Evolutionary conservation across 805 yeast species (phyloP), one percentile per base, ranked within the genome.

Genomic region (Komagataella pastoris): DNA sequence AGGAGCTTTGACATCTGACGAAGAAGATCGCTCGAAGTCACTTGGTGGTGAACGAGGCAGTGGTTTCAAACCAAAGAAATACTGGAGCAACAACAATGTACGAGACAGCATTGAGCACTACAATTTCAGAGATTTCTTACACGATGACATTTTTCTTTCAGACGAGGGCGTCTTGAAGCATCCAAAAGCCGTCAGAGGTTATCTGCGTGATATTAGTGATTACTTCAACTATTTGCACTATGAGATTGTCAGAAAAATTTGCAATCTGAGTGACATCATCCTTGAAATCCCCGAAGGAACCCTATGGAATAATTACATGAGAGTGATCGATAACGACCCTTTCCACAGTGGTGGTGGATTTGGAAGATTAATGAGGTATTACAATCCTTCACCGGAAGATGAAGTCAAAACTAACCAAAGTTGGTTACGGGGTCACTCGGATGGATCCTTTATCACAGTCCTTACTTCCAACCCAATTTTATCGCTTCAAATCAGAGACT

Each of bases 361-460:
- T 51, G 72, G 72, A 1, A 58, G 75, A 46, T 60, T 69, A 48
- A 64, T 71, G 64, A 52, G 63, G 46, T 71, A 71, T 54, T 65
- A 67, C 53, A 70, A 66, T 36, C 64, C 64, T 40, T 57, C 59
- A 36, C 61, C 61, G 12, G 62, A 61, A 5, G 65, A 65, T 17
- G 61, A 61, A 7, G 47, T 57, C 18, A 58, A 62, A 47, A 71
- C 76, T 0, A 65, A 64, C 7, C 61, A 65, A 24, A 72, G 72
- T 2, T 73, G 72, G 71, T 60, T 75, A 24, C 63, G 77, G 49
- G 79, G 79, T 2, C 79, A 75, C 54, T 68, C 75, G 24, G 79
- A 75, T 57, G 67, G 65, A 17, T 63, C 67, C 52, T 74, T 68
- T 1, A 64, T 71, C 48, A 61, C 75, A 1, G 69, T 70, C 51